phyloP scores from a whole-genome alignment of 2,329 filamentous ascomycete genomes.

The Reticulascus tulasneorum region DNA sequence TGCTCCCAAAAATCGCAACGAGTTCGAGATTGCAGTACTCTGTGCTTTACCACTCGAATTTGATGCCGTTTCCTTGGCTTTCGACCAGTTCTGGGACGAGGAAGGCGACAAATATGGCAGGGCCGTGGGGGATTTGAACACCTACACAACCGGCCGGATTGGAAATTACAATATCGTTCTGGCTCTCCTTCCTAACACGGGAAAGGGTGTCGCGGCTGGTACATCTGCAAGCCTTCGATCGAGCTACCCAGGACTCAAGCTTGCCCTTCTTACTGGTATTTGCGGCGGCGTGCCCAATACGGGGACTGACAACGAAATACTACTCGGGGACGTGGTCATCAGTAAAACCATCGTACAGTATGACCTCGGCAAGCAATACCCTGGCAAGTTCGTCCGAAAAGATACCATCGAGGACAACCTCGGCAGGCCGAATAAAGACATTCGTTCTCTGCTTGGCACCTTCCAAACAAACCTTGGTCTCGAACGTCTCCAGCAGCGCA shows the following conservation, averaged over 20 bases:
- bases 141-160: constrained; percentile 25
- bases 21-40: constrained; percentile 22
- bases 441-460: constrained; percentile 20
- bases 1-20: too few species aligned
- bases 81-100: constrained; percentile 24
- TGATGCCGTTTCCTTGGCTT: constrained; percentile 17
- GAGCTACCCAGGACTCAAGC: constrained; percentile 28
- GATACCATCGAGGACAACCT: constrained; percentile 20
- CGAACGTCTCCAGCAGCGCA: constrained; percentile 7
- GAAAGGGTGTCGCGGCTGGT: constrained; percentile 22
- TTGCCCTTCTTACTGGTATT: constrained; percentile 34
- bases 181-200: constrained; percentile 20
- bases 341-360: constrained; percentile 24
- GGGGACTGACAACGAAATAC: background rate
- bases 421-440: constrained; percentile 21
- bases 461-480: constrained; percentile 14
- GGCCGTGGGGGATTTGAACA: constrained; percentile 21
- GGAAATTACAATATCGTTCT: constrained; percentile 22
- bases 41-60: constrained; percentile 22
- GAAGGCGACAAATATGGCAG: constrained; percentile 16
- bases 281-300: constrained; percentile 32
- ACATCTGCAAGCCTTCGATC: constrained; percentile 22
- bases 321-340: constrained; percentile 30
- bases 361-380: constrained; percentile 21
- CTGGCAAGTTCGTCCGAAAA: constrained; percentile 19